These are phyloP conservation scores for Ramularia collo-cygni DNA, from an alignment of 2,329 filamentous ascomycete genomes.

Conservation along the genomic window DNA sequence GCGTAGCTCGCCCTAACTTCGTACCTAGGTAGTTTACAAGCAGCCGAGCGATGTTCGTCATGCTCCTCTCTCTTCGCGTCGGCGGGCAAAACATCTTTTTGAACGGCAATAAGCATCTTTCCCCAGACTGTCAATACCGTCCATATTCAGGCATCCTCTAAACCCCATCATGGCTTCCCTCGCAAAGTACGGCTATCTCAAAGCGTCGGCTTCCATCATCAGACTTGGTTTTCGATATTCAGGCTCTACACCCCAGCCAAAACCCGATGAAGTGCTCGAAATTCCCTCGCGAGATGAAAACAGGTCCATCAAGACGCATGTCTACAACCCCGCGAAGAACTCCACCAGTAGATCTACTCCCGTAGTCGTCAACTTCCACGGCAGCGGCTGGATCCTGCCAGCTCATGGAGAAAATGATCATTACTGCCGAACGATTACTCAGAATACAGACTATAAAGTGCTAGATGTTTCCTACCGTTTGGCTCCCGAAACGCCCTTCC, in stretches of 20 bases:
- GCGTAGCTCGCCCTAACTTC: too few species aligned
- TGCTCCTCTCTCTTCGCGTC: too few species aligned
- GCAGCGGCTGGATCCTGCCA: constrained; percentile 29
- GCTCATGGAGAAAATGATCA: constrained; percentile 35
- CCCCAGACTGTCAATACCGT: too few species aligned
- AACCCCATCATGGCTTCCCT: too few species aligned
- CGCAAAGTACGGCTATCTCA: too few species aligned
- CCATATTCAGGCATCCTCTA: too few species aligned
- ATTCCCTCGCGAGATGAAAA: constrained; percentile 20
- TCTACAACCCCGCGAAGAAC: constrained; percentile 16
- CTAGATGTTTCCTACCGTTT: constrained; percentile 39
- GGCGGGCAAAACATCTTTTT: too few species aligned
- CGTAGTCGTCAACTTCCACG: constrained; percentile 31
- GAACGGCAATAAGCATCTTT: too few species aligned
- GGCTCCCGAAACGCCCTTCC: constrained; percentile 41
- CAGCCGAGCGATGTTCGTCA: too few species aligned
- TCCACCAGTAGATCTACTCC: constrained; percentile 20
- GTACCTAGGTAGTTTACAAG: too few species aligned
- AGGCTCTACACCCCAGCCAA: not conserved
- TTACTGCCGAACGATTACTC: constrained; percentile 33
- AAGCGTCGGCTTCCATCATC: too few species aligned
- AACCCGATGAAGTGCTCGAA: constrained; percentile 5
- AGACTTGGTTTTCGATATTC: too few species aligned
- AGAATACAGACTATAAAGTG: constrained; percentile 31
- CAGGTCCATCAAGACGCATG: constrained; percentile 19